Evolutionary conservation across 78 protist species (phyloP), one percentile per base, ranked within the genome.

Genomic region (Dictyostelium brefeldianum): DNA sequence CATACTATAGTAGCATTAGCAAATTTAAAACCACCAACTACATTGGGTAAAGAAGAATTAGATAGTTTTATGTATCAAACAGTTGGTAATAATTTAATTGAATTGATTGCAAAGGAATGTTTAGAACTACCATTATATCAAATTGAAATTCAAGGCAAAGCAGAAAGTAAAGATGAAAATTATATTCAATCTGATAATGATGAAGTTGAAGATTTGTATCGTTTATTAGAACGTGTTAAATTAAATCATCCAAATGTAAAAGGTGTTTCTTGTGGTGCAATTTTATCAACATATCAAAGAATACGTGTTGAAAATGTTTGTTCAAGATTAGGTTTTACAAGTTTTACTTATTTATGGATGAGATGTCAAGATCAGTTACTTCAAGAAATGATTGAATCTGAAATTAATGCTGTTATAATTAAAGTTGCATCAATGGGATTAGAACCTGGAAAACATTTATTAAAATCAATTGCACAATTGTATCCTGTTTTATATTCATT

Each of bases 61-160:
- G 99, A 99, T 81, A 84, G 96, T 25, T 98, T 41, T 95, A 97
- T 95, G 98, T 99, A 89, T 82, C 99, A 99, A 77, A 97, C 99
- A 0, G 98, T 98, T 27, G 99, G 98, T 1, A 94, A 91, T 75
- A 90, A 78, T 29, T 93, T 59, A 4, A 78, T 98, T 17, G 91
- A 53, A 1, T 46, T 65, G 15, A 27, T 95, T 9, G 97, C 98
- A 0, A 64, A 64, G 0, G 78, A 59, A 7, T 89, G 96, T 47
- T 14, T 97, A 25, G 96, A 54, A 5, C 54, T 98, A n/a, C 99
- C 99, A 14, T 80, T 98, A 51, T 80, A 78, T 50, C 89, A 91
- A 6, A 48, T 70, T 14, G 50, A 50, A 10, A 84, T 98, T 22
- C 4, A 3, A 2, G 97, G 97, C 15, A 75, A 31, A 15, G 22